Evolutionary conservation across 257 asterid genomes (phyloP), one percentile per base, ranked within the genome.

Genomic region (Solanum microdontum): DNA sequence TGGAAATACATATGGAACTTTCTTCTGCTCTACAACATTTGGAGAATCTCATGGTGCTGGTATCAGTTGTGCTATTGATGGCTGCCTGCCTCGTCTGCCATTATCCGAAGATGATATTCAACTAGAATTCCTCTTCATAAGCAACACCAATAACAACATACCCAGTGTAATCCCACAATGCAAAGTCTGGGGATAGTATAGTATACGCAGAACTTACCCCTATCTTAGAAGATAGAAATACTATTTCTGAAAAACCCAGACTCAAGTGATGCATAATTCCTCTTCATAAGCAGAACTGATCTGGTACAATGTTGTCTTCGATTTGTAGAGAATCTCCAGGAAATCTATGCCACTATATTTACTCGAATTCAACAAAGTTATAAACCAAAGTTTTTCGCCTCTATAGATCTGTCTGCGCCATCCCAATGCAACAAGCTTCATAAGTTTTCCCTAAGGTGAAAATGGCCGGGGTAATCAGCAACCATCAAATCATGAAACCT

Each of bases 191-290:
- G 1, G 37, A 68, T 7, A 32, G 21, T 69, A 69, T 32, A 28
- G 37, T 28, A 32, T 69, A 69, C 6, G 0, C 0, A 28, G 24
- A 14, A 7, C 75, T 2, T 69, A 69, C 37, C 2, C 3, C 10
- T 69, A 13, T 26, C 34, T 66, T 13, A 7, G 34, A 26, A 66
- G 15, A 14, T 12, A 66, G 11, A 66, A 0, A 28, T 0, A 2
- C 4, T 66, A 1, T 5, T 24, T 24, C 73, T 0, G 19, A 24
- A 66, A 66, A 26, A 0, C 2, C 73, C 73, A 0, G 0, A 11
- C 73, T 66, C 32, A 62, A 24, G 32, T n/a, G 13, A 62, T 24
- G 14, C 70, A 62, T n/a, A 62, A 9, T 62, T 62, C 70, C 33
- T 66, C 73, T 66, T 24, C 75, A 72, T 32, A 72, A 32, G 8